These are phyloP conservation scores for Trypanosoma theileri DNA, from an alignment of 208 protist species.

Conservation along the genomic window DNA sequence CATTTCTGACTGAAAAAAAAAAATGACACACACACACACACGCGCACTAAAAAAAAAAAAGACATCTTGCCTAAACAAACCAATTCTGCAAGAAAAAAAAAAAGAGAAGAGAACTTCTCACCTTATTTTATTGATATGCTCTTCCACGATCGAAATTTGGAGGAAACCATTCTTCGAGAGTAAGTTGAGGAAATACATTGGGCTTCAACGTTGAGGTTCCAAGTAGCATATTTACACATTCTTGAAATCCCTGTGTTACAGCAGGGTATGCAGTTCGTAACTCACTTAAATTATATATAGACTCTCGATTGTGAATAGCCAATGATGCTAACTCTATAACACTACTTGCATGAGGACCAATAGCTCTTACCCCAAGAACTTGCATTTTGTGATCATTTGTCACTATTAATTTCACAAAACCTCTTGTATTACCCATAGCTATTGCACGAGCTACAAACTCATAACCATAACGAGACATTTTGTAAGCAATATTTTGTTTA, in stretches of 20 bases:
- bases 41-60: too few relatives aligned
- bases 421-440: slow-evolving; percentile 84
- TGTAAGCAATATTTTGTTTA: slow-evolving; percentile 75
- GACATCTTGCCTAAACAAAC: too few relatives aligned
- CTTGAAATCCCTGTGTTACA: slow-evolving; percentile 87
- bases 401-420: slow-evolving; percentile 92
- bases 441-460: slow-evolving; percentile 82
- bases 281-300: slow-evolving; percentile 68
- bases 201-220: slow-evolving; percentile 87
- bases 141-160: slow-evolving; percentile 70
- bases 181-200: slow-evolving; percentile 78
- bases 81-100: not conserved
- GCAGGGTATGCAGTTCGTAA: slow-evolving; percentile 82
- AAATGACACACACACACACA: too few relatives aligned
- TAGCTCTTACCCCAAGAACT: slow-evolving; percentile 85
- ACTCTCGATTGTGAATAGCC: slow-evolving; percentile 85
- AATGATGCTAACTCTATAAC: slow-evolving; percentile 89
- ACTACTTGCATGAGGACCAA: slow-evolving; percentile 86
- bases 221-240: slow-evolving; percentile 89
- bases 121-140: slow-evolving; percentile 42
- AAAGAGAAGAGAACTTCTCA: slow-evolving; percentile 12
- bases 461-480: slow-evolving; percentile 88
- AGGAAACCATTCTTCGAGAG: slow-evolving; percentile 78
- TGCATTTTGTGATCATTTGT: slow-evolving; percentile 89
- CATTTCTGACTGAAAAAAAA: too few relatives aligned